These are phyloP conservation scores for Epichloe glyceriae DNA, from an alignment of 2,329 filamentous ascomycete species.

Conservation along the genomic window DNA sequence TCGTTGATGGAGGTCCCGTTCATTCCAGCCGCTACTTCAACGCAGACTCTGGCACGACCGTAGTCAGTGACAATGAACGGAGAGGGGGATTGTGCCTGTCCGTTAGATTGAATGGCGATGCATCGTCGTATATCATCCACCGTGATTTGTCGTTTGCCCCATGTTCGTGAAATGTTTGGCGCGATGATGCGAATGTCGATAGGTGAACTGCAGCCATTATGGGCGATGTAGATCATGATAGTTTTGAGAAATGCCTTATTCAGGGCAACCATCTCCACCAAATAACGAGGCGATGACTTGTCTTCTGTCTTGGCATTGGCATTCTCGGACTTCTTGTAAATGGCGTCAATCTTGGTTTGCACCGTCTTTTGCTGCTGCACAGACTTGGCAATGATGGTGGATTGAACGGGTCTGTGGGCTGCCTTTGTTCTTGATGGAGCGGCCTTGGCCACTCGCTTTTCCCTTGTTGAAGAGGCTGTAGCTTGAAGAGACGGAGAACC, in stretches of 20 bases:
- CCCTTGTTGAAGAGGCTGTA: slow-evolving; percentile 10
- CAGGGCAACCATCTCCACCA: slow-evolving; percentile 48
- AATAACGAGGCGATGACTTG: slow-evolving; percentile 33
- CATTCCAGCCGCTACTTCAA: slow-evolving; percentile 37
- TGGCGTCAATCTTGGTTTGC: slow-evolving; percentile 27
- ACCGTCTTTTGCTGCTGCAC: slow-evolving; percentile 15
- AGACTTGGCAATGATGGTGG: slow-evolving; percentile 19
- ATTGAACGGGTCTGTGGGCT: slow-evolving; percentile 18
- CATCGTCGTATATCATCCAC: slow-evolving; percentile 53
- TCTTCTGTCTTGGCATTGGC: slow-evolving; percentile 12
- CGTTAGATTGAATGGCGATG: slow-evolving; percentile 44
- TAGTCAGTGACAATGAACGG: slow-evolving; percentile 37
- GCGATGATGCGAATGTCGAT: slow-evolving; percentile 50
- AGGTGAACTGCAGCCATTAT: slow-evolving; percentile 50
- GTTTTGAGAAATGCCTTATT: slow-evolving; percentile 57
- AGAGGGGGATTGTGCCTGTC: slow-evolving; percentile 16
- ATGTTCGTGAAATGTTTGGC: slow-evolving; percentile 51
- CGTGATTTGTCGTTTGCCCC: slow-evolving; percentile 58
- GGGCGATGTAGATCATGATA: slow-evolving; percentile 54
- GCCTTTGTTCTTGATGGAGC: slow-evolving; percentile 16
- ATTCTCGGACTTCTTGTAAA: slow-evolving; percentile 15
- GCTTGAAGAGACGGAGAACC: neutral
- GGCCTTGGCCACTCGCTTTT: slow-evolving; percentile 19
- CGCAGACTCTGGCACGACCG: slow-evolving; percentile 41
- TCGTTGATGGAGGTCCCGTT: slow-evolving; percentile 31